Conservation (phyloP, 2,329 filamentous ascomycete genomes). For the Diaporthe sp. region DNA sequence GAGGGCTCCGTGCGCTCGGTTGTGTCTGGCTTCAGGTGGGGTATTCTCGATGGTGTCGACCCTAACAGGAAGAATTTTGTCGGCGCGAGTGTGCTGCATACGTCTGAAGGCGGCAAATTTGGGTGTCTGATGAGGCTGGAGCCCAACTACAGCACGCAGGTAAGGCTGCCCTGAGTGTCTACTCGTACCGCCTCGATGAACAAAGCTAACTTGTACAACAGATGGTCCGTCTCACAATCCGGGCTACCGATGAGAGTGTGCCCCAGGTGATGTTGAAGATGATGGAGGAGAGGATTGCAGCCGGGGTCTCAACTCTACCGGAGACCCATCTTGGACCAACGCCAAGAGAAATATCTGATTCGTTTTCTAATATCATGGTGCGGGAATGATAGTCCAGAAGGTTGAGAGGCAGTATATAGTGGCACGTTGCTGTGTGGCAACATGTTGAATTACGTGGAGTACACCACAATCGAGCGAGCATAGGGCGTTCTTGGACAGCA, state of each 20-base stretch:
- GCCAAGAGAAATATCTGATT: conserved; percentile 65
- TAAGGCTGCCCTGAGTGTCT: conserved; percentile 59
- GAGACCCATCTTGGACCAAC: conserved; percentile 58
- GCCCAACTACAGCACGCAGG: conserved; percentile 92
- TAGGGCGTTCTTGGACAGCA: conserved; percentile 39
- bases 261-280: conserved; percentile 83
- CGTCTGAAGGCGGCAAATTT: conserved; percentile 86
- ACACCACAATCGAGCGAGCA: conserved; percentile 33
- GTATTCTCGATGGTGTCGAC: conserved; percentile 86
- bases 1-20: conserved; percentile 78
- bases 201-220: conserved; percentile 54
- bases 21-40: conserved; percentile 91
- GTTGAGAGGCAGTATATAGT: conserved; percentile 15
- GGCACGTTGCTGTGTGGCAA: neutral
- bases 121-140: conserved; percentile 94
- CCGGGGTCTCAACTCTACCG: conserved; percentile 58
- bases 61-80: conserved; percentile 95
- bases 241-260: conserved; percentile 92
- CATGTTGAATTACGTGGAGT: conserved; percentile 4
- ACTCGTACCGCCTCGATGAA: neutral
- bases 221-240: conserved; percentile 96
- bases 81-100: conserved; percentile 88
- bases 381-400: conserved; percentile 41
- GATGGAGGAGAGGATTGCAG: conserved; percentile 86
- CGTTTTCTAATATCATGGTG: conserved; percentile 70